Evolutionary conservation across 208 protist genomes (phyloP), one percentile per base, ranked within the genome.

Genomic region (Acanthamoeba polyphaga): DNA sequence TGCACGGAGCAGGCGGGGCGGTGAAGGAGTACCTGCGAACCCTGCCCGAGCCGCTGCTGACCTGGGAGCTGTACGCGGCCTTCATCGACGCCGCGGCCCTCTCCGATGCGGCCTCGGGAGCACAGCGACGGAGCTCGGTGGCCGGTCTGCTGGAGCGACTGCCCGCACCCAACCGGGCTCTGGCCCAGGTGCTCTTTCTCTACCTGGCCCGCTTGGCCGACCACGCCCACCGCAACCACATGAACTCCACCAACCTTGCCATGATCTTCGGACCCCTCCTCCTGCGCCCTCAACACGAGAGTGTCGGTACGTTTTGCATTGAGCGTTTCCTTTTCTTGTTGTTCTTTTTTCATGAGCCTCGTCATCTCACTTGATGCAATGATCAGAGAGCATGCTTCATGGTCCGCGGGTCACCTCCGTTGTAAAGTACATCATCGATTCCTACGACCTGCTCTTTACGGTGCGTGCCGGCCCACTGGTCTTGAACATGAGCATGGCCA

Each of bases 231-330:
- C 24, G 34, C 82, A 90, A 90, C 27, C n/a, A 43, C 27, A 90
- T 90, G 82, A 90, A 13, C 49, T 60, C 82, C 55, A 66, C 55
- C 82, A 90, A 90, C 29, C 51, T 90, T 3, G 82, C 82, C 55
- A 90, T 90, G n/a, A 90, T 66, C 19, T 90, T 90, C 24, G 82
- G 82, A 15, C 82, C 82, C 51, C 82, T 90, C 29, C 82, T 90
- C 15, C 58, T 90, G 27, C 80, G 80, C 10, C 80, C 80, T 29
- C 34, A 88, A 46, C 34, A 78, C 38, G 70, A 78, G 24, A 78
- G 70, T 29, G 38, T 78, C 38, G 70, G 70, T 78, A 78, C 38
- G 43, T 80, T 51, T n/a, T 12, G 38, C 38, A 43, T 43, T 38
- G 43, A 19, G 17, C 24, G 68, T 29, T 19, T 15, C 68, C 68